Conservation (phyloP, 495 filamentous ascomycete species). For the Hyphodiscus hymeniophilus region DNA sequence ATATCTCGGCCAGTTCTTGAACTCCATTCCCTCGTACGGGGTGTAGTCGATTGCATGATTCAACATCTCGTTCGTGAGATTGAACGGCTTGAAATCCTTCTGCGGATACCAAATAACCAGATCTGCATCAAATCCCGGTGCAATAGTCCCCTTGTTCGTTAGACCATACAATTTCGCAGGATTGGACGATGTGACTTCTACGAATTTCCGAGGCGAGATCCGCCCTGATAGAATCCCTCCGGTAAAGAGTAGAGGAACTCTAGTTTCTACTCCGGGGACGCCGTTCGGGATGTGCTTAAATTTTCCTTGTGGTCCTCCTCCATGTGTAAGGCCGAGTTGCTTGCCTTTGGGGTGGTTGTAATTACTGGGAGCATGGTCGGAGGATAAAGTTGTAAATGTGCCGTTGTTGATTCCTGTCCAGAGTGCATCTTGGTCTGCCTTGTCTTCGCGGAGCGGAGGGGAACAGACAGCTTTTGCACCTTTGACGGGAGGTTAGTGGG, state of each 20-base stretch:
- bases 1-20: conserved; percentile 30
- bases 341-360: conserved; percentile 33
- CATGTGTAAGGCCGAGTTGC: conserved; percentile 25
- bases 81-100: conserved; percentile 13
- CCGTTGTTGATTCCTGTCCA: conserved; percentile 24
- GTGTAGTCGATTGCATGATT: conserved; percentile 31
- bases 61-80: conserved; percentile 20
- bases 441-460: conserved; percentile 23
- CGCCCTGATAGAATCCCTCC: conserved; percentile 20
- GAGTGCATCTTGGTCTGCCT: conserved; percentile 20
- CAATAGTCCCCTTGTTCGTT: conserved; percentile 39
- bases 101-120: conserved; percentile 36
- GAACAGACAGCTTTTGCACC: conserved; percentile 25
- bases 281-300: conserved; percentile 43
- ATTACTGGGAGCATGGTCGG: conserved; percentile 34
- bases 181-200: conserved; percentile 44
- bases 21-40: conserved; percentile 27
- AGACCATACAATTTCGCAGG: conserved; percentile 49
- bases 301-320: conserved; percentile 2
- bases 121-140: conserved; percentile 40
- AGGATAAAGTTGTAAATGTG: conserved; percentile 38
- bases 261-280: conserved; percentile 45
- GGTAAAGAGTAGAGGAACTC: conserved; percentile 37
- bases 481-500: conserved; percentile 10
- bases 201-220: conserved; percentile 40